A percentile compares a stretch with the other conserved stretches of the same genome.
These are phyloP conservation scores for Calycina marina DNA, from an alignment of 2,329 filamentous ascomycete genomes.

Conservation along the genomic window DNA sequence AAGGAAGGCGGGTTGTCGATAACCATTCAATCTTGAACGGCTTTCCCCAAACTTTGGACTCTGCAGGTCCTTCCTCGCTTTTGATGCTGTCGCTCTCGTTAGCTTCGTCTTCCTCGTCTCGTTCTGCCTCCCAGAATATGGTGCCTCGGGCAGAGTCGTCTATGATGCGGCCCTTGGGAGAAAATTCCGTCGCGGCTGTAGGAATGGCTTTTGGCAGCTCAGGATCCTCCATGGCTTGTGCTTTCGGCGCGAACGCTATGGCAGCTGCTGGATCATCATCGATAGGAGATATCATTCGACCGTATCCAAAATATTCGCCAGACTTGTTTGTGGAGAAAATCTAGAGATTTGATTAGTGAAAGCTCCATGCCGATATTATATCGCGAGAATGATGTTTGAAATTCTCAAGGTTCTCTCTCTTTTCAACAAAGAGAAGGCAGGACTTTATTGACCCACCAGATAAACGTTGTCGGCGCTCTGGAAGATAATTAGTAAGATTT, in stretches of 20 bases:
- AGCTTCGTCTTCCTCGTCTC: constrained; percentile 37
- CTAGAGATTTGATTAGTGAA: too few species aligned
- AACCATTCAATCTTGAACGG: constrained; percentile 88
- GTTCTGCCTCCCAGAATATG: constrained; percentile 87
- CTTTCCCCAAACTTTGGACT: constrained; percentile 57
- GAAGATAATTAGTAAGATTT: constrained; percentile 2
- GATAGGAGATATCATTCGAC: constrained; percentile 76
- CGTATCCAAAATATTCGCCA: constrained; percentile 92
- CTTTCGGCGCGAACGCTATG: constrained; percentile 53
- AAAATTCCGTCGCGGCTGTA: constrained; percentile 62
- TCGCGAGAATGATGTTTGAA: too few species aligned
- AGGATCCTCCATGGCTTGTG: constrained; percentile 39
- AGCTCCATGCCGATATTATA: too few species aligned
- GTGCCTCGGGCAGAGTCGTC: constrained; percentile 88
- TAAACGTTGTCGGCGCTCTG: constrained; percentile 75
- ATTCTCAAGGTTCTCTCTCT: too few species aligned
- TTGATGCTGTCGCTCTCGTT: constrained; percentile 25
- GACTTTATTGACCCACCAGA: too few species aligned
- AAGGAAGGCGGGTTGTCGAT: constrained; percentile 69
- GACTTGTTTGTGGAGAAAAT: constrained; percentile 97
- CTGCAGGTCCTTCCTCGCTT: constrained; percentile 25
- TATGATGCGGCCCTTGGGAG: constrained; percentile 74
- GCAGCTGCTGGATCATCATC: constrained; percentile 58
- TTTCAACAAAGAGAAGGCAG: too few species aligned
- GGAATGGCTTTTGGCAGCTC: constrained; percentile 68